Base-by-base conservation (phyloP, 1,284 basidiomycete genomes). In the Moniliophthora roreri region DNA sequence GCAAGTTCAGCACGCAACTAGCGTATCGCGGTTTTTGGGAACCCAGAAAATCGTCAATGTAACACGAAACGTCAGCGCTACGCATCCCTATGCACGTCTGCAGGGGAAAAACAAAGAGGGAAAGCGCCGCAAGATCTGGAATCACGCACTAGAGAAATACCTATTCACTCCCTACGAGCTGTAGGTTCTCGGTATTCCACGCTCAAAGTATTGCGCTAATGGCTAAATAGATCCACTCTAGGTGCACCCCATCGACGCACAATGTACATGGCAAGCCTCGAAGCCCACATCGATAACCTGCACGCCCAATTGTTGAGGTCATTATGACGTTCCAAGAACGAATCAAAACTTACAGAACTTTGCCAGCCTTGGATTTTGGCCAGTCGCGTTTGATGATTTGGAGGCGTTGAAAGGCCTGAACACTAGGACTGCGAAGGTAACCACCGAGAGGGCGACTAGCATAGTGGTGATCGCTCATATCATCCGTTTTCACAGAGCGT, bases 41-140 rank as follows among this genome's bases (percentile, higher is more conserved):
- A 32, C 24, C 7, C 7, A 21, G 16, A 44, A 24, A 44, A 15
- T 24, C 13, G 26, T 28, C 5, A 28, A n/a, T 5, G 15, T 6
- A 23, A 11, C 39, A 9, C 11, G 24, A 20, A 18, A 24, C 13
- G 61, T 74, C 47, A 67, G 71, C 48, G 74, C 86, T 52, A 68
- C 76, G 0, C 85, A 87, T 55, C 87, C 85, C 0, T 87, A 87
- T 57, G 80, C 83, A 4, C 80, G 84, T 50, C 71, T 86, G 3
- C 77, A 79, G 56, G 81, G 80, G 10, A 85, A 83, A 62, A 82
- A 82, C 57, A 78, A 83, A 41, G 77, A 78, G 46, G 75, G 77
- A 2, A 85, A 88, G 63, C 79, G 84, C 2, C 76, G 87, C 16
- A 85, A 82, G 62, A 83, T 85, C 20, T 90, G 87, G 87, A 85